Evolutionary conservation across 306 rosid species (phyloP).

Genomic region (Vigna radiata): DNA sequence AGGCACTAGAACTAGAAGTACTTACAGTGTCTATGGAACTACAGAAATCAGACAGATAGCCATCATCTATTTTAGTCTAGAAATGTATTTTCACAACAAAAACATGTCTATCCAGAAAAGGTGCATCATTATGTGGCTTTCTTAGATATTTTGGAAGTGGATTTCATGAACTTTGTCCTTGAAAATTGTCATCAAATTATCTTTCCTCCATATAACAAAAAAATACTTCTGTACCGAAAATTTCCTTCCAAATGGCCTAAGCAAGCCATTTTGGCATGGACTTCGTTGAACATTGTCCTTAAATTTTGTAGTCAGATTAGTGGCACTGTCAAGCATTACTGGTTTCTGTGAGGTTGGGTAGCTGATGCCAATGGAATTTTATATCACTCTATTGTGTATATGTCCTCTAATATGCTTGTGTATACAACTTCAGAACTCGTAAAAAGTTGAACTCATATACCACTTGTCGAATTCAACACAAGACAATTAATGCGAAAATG

Average conservation of each 20-base stretch:
- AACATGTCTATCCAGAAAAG: not conserved
- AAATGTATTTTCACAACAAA: not conserved
- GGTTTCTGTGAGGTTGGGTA: not conserved
- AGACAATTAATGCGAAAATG: not conserved
- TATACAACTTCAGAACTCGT: slow-evolving; percentile 1
- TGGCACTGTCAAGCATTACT: not conserved
- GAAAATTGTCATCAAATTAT: slow-evolving; percentile 1
- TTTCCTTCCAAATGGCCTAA: not conserved
- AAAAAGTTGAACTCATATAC: slow-evolving; percentile 9
- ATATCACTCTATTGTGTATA: not conserved
- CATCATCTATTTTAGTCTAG: not conserved
- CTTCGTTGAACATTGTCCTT: slow-evolving; percentile 14
- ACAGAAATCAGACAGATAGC: not conserved
- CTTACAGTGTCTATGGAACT: not conserved
- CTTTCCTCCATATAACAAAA: not conserved
- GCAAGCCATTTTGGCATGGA: slow-evolving; percentile 20
- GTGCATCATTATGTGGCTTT: not conserved
- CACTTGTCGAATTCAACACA: slow-evolving; percentile 18
- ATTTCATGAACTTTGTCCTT: not conserved
- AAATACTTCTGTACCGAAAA: not conserved
- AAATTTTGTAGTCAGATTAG: slow-evolving; percentile 3
- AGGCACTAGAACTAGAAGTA: not conserved
- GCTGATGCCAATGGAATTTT: not conserved
- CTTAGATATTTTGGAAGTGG: not conserved
- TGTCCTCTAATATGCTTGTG: not conserved